phyloP scores from a whole-genome alignment of 2,329 filamentous ascomycete species.

The Epichloe festucae region DNA sequence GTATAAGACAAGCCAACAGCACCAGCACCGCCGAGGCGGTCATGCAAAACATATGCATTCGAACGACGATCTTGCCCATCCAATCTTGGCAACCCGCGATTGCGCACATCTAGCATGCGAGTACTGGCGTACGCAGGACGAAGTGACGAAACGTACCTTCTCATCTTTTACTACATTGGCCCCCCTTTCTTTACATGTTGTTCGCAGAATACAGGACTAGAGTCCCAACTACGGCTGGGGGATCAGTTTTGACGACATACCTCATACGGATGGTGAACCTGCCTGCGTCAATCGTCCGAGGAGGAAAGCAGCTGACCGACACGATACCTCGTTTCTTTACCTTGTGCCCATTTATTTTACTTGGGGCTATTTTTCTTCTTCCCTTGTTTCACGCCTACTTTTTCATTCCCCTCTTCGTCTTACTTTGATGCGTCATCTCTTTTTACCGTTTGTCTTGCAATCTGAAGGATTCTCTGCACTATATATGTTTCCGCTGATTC shows the following conservation, averaged over 20 bases:
- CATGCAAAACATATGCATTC: constrained; percentile 16
- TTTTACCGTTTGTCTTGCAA: constrained; percentile 8
- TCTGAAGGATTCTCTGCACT: constrained; percentile 21
- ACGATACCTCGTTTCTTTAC: constrained; percentile 22
- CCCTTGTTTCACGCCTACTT: constrained; percentile 2
- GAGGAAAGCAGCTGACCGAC: constrained; percentile 16
- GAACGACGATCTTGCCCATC: constrained; percentile 18
- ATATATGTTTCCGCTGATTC: constrained; percentile 17
- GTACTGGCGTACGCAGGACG: constrained; percentile 25
- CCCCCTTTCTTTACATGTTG: constrained; percentile 1
- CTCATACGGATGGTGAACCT: constrained; percentile 11
- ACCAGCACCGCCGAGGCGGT: constrained; percentile 14
- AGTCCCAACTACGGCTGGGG: background rate
- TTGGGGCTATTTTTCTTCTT: constrained; percentile 7
- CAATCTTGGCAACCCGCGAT: constrained; percentile 15
- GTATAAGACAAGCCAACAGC: constrained; percentile 17
- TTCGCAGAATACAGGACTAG: background rate
- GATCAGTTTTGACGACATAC: constrained; percentile 8
- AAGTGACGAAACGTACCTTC: constrained; percentile 26
- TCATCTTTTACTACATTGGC: constrained; percentile 16
- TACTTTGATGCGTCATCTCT: constrained; percentile 7
- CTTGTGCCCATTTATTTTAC: constrained; percentile 9
- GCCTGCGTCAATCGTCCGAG: constrained; percentile 13
- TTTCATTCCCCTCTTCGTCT: background rate
- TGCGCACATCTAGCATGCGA: constrained; percentile 20